Evolutionary conservation across 2,329 filamentous ascomycete genomes (phyloP), one percentile per base, ranked within the genome.

Genomic region (Emergomyces orientalis): DNA sequence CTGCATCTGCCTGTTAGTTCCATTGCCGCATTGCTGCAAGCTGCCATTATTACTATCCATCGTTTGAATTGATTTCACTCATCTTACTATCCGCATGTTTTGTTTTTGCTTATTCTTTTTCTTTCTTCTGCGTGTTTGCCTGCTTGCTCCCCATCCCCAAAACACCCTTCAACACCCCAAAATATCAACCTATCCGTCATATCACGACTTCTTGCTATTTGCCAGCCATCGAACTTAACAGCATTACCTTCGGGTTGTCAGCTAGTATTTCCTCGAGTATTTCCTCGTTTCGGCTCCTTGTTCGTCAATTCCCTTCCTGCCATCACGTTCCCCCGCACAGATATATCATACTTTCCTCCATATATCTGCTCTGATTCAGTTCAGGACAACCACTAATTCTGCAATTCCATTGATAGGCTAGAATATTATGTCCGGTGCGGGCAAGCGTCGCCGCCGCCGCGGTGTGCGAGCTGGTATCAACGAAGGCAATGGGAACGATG

Each of bases 91-190:
- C 22, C 22, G n/a, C 56, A 2, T 45, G 19, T 7, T 45, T 41
- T 62, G 17, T 64, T 58, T 34, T 49, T 58, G 30, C 57, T 59
- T 19, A 60, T 61, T 56, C 32, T 25, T 27, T 14, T 55, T 39
- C 51, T 54, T 54, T 32, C 11, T 51, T 3, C 8, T 55, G 32
- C 47, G 19, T 60, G 39, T 51, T 25, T 47, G 17, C 47, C 27
- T 57, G 30, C 51, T 32, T 47, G 25, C 45, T 59, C 63, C 67
- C 65, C 68, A 14, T 63, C 65, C 17, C 63, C 64, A 60, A 64
- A 66, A 7, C 62, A 60, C 62, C 65, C 17, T 13, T 22, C 19
- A 49, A 25, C 22, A 25, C 4, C n/a, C 22, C 45, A 49, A 37
- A 37, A 25, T 49, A 6, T 14, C 30, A 68, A 61, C 19, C 66